Conservation (phyloP, 176 grass and related monocot genomes). For the Musa troglodytarum region DNA sequence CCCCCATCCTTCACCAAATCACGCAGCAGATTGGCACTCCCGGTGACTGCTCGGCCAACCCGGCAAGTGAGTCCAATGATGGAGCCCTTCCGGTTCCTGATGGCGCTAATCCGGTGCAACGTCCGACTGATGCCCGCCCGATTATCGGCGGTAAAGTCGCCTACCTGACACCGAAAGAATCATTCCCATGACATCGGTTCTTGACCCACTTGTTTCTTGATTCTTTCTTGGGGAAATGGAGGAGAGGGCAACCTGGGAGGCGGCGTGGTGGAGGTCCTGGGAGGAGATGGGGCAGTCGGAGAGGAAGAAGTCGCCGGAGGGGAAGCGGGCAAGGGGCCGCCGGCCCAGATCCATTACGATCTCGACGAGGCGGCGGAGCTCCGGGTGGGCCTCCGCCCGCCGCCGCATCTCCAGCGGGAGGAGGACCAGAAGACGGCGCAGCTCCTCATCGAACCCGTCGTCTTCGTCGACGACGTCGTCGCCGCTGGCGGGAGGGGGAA, state of each 20-base stretch:
- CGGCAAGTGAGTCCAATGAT: conserved; percentile 84
- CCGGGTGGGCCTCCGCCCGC: conserved; percentile 47
- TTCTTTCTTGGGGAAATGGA: background rate
- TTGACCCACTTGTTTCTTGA: background rate
- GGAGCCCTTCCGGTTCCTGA: conserved; percentile 57
- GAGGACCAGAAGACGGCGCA: conserved; percentile 45
- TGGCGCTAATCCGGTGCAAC: conserved; percentile 69
- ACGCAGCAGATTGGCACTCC: conserved; percentile 71
- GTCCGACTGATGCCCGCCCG: conserved; percentile 74
- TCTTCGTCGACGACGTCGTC: background rate
- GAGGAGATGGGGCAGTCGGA: conserved; percentile 43
- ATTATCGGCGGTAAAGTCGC: conserved; percentile 71
- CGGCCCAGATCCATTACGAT: conserved; percentile 87
- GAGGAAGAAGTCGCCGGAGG: conserved; percentile 69
- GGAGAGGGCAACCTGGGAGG: conserved; percentile 36
- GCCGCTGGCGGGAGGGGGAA: background rate
- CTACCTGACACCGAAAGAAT: conserved; percentile 37
- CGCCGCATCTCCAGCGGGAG: conserved; percentile 44
- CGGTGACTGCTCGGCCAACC: conserved; percentile 61
- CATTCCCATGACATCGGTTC: background rate
- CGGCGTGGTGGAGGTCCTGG: conserved; percentile 55
- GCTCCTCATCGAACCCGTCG: conserved; percentile 42
- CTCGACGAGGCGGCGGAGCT: conserved; percentile 66
- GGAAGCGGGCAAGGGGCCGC: conserved; percentile 57
- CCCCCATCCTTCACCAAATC: conserved; percentile 78